A percentile compares a stretch with the other conserved stretches of the same genome.
Conservation (phyloP, 2,329 filamentous ascomycete species). For the Aspergillus unguis region DNA sequence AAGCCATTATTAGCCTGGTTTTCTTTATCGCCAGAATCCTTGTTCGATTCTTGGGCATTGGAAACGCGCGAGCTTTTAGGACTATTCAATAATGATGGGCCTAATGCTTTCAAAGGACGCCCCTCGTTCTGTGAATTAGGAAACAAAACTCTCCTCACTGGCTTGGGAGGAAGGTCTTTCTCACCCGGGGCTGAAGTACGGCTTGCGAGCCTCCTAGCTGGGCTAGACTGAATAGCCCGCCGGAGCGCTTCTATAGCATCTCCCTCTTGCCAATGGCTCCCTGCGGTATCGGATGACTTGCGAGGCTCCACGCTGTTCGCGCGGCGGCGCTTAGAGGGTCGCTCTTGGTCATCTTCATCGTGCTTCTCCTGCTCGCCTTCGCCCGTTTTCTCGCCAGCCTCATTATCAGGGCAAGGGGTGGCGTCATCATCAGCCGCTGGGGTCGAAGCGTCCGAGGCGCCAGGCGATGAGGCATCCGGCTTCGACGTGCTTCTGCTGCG, state of each 20-base stretch:
- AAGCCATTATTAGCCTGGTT: slow-evolving; percentile 53
- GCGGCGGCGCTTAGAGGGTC: slow-evolving; percentile 41
- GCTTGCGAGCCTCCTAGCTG: slow-evolving; percentile 50
- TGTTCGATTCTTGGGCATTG: slow-evolving; percentile 35
- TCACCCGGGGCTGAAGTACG: slow-evolving; percentile 42
- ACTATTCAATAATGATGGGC: slow-evolving; percentile 43
- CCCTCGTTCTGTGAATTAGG: slow-evolving; percentile 36
- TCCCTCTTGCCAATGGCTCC: slow-evolving; percentile 35
- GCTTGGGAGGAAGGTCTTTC: slow-evolving; percentile 55
- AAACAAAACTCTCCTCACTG: slow-evolving; percentile 47
- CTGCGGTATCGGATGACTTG: slow-evolving; percentile 31
- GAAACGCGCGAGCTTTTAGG: slow-evolving; percentile 46
- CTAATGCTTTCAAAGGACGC: slow-evolving; percentile 35
- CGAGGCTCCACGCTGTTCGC: slow-evolving; percentile 49
- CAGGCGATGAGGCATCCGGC: slow-evolving; percentile 39
- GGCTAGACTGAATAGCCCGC: slow-evolving; percentile 61
- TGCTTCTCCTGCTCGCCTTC: slow-evolving; percentile 30
- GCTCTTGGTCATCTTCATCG: slow-evolving; percentile 27
- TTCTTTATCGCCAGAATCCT: slow-evolving; percentile 54
- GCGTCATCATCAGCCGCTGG: slow-evolving; percentile 34
- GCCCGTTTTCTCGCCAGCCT: slow-evolving; percentile 10
- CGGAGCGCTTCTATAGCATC: slow-evolving; percentile 47
- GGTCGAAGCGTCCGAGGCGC: slow-evolving; percentile 36
- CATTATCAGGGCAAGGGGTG: slow-evolving; percentile 34
- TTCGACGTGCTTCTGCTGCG: slow-evolving; percentile 29